Evolutionary conservation across 768 basidiomycete species (phyloP).

Genomic region (Hericium rajendrae): DNA sequence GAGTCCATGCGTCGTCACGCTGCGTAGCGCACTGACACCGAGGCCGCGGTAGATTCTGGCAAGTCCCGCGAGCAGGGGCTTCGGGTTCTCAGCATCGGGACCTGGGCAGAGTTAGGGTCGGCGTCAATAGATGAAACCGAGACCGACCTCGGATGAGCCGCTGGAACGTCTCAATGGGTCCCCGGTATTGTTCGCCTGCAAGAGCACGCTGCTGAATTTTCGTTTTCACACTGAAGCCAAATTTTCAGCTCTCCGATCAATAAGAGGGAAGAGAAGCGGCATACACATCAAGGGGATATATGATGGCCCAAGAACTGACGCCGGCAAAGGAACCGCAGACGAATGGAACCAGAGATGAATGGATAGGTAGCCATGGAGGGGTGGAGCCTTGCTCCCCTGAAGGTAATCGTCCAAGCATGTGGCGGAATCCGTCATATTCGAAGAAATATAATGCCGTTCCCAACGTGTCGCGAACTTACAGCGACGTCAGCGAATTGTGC

Average conservation of each 20-base stretch:
- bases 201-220: conserved; percentile 92
- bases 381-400: conserved; percentile 74
- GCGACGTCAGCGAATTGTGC: conserved; percentile 2
- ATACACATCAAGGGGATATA: conserved; percentile 92
- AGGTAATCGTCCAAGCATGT: conserved; percentile 69
- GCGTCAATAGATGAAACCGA: neutral
- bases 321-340: conserved; percentile 86
- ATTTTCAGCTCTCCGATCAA: conserved; percentile 1
- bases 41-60: conserved; percentile 86
- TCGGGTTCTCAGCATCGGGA: conserved; percentile 69
- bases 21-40: conserved; percentile 86
- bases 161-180: conserved; percentile 61
- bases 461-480: conserved; percentile 72
- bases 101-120: conserved; percentile 31
- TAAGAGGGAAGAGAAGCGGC: conserved; percentile 16
- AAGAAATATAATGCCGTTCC: conserved; percentile 91
- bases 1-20: conserved; percentile 87
- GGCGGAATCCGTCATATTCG: conserved; percentile 88
- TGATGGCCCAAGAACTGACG: conserved; percentile 47
- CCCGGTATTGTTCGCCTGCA: conserved; percentile 65
- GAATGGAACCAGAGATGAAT: conserved; percentile 74
- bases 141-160: conserved; percentile 70
- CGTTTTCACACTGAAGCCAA: conserved; percentile 67
- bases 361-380: conserved; percentile 82
- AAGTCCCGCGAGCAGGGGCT: conserved; percentile 66